Evolutionary conservation across 768 basidiomycete species (phyloP).

Genomic region (Lactarius sp.): DNA sequence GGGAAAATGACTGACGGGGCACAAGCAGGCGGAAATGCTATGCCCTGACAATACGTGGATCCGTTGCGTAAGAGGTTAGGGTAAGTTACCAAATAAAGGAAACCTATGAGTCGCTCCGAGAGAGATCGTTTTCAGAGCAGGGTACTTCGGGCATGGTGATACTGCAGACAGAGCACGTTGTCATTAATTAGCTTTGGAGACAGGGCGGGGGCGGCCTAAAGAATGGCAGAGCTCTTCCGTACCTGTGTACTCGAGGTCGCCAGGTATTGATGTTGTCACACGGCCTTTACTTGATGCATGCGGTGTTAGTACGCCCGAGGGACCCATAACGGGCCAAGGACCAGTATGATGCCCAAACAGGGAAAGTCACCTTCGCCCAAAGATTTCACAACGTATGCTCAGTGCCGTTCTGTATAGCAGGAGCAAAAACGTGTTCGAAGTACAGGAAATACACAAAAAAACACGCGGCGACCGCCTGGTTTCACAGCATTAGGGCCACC

Average conservation of each 20-base stretch:
- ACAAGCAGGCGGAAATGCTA: not conserved
- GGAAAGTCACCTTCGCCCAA: not conserved
- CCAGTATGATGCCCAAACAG: not conserved
- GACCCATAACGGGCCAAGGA: not conserved
- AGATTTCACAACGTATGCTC: not conserved
- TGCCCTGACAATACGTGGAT: not conserved
- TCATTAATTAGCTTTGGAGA: not conserved
- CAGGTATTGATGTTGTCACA: not conserved
- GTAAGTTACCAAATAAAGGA: not conserved
- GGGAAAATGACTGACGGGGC: not conserved
- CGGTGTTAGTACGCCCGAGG: not conserved
- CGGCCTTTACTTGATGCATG: not conserved
- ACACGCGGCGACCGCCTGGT: conserved; percentile 5
- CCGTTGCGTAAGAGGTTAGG: not conserved
- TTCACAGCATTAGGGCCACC: conserved; percentile 1
- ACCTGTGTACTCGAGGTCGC: not conserved
- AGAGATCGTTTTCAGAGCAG: not conserved
- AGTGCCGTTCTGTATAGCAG: not conserved
- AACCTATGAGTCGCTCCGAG: not conserved
- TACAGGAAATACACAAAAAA: not conserved
- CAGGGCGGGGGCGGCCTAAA: not conserved
- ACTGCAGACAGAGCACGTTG: not conserved
- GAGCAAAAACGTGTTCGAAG: not conserved
- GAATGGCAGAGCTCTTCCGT: not conserved
- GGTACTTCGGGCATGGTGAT: not conserved